Evolutionary conservation across 768 basidiomycete species (phyloP), one percentile per base, ranked within the genome.

Genomic region (Crassisporium funariophilum): DNA sequence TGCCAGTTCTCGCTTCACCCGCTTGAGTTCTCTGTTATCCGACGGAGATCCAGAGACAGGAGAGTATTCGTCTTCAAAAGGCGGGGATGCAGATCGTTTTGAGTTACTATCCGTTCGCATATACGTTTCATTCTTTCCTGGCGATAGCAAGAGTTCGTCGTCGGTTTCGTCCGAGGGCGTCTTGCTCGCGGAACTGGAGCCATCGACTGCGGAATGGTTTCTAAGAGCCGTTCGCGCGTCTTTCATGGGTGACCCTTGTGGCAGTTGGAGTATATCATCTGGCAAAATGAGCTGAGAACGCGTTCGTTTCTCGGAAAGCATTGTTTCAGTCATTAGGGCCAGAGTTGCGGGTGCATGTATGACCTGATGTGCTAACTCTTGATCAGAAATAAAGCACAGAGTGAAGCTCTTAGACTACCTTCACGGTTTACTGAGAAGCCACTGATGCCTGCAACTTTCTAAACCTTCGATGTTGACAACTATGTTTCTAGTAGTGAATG

Each of bases 211-310:
- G 20, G 42, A 53, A 20, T 55, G 63, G 53, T 58, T 68, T 48
- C 63, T 64, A 37, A 66, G 54, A 10, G 71, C 61, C 42, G 56
- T 71, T 39, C 72, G 70, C 40, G 80, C 80, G 56, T 71, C 67
- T 59, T 82, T 82, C 65, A 82, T 66, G 2, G 81, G 79, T 16
- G 79, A 82, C 21, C 67, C 63, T 24, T 71, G 69, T 22, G 78
- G 65, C 37, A 79, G 57, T 33, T 64, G 67, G 17, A 81, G 63
- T n/a, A 78, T 63, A 17, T 67, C 60, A 60, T 81, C 72, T 20
- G 77, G 67, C 20, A 79, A 60, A 21, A 69, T 66, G 52, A 77
- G 64, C 57, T 80, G 79, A 36, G 81, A 83, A 56, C 81, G 72
- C 13, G 78, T 82, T 53, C 69, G 68, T 61, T 66, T 69, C 43